Evolutionary conservation across 2,329 filamentous ascomycete species (phyloP).

Genomic region (Trichoderma pleuroti): DNA sequence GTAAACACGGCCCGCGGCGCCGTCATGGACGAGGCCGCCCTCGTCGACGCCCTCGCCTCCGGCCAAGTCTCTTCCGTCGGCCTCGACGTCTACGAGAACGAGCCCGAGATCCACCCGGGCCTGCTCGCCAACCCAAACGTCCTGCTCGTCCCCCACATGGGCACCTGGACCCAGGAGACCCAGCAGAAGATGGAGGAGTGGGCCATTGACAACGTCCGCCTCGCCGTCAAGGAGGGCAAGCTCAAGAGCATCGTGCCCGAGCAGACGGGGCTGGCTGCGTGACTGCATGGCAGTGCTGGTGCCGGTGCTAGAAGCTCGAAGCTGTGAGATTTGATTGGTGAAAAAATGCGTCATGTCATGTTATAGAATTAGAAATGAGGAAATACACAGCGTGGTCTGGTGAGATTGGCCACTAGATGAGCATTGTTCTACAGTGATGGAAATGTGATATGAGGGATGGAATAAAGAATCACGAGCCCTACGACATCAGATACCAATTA

Average conservation of each 20-base stretch:
- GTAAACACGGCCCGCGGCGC: slow-evolving; percentile 82
- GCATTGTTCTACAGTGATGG: not conserved
- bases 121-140: slow-evolving; percentile 67
- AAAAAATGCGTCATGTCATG: not conserved
- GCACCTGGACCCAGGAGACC: slow-evolving; percentile 71
- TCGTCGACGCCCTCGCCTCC: slow-evolving; percentile 67
- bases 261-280: slow-evolving; percentile 44
- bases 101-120: slow-evolving; percentile 71
- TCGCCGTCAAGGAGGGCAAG: slow-evolving; percentile 58
- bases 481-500: not conserved
- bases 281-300: not conserved
- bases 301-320: not conserved
- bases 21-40: slow-evolving; percentile 75
- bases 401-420: not conserved
- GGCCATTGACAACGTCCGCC: slow-evolving; percentile 66
- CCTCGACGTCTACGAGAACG: slow-evolving; percentile 79
- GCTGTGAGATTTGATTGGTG: not conserved
- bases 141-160: slow-evolving; percentile 79
- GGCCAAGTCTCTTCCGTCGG: slow-evolving; percentile 69
- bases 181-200: slow-evolving; percentile 69
- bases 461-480: not conserved
- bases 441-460: not conserved
- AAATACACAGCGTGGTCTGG: not conserved
- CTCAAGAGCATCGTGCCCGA: slow-evolving; percentile 70
- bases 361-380: not conserved